phyloP scores from a whole-genome alignment of 2,329 filamentous ascomycete species.

The Fusarium dimerum region DNA sequence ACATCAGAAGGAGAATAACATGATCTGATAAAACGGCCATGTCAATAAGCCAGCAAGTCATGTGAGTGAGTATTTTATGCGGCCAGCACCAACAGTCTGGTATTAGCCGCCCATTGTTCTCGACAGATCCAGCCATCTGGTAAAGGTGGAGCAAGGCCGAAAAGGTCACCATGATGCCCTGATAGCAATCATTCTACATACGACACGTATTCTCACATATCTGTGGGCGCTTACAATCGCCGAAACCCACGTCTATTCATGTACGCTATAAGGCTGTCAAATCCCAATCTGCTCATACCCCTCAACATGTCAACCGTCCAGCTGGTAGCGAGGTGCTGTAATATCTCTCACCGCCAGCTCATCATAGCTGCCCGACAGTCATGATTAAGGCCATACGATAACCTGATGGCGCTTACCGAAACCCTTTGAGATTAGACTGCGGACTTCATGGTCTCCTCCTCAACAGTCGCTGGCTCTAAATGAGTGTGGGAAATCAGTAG shows the following conservation, averaged over 20 bases:
- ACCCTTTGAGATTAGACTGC: conserved; percentile 7
- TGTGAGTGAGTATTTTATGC: not conserved
- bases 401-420: conserved; percentile 20
- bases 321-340: conserved; percentile 6
- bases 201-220: not conserved
- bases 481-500: conserved; percentile 8
- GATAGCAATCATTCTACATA: not conserved
- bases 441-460: conserved; percentile 13
- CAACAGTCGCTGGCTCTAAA: conserved; percentile 19
- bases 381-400: conserved; percentile 8
- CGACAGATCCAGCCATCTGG: not conserved
- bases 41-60: too few species aligned
- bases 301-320: conserved; percentile 2
- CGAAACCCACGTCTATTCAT: conserved; percentile 16
- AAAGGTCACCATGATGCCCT: not conserved
- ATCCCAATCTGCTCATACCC: conserved; percentile 2
- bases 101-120: not conserved
- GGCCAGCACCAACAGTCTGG: not conserved
- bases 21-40: too few species aligned
- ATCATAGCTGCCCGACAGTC: conserved; percentile 3
- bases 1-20: too few species aligned
- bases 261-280: conserved; percentile 10
- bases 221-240: conserved; percentile 9
- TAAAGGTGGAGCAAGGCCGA: conserved; percentile 1
- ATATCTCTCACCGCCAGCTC: conserved; percentile 18